Percentiles rank a stretch among this genome's conserved stretches.
Conservation (phyloP, 1,284 basidiomycete genomes). For the Moesziomyces sp. region DNA sequence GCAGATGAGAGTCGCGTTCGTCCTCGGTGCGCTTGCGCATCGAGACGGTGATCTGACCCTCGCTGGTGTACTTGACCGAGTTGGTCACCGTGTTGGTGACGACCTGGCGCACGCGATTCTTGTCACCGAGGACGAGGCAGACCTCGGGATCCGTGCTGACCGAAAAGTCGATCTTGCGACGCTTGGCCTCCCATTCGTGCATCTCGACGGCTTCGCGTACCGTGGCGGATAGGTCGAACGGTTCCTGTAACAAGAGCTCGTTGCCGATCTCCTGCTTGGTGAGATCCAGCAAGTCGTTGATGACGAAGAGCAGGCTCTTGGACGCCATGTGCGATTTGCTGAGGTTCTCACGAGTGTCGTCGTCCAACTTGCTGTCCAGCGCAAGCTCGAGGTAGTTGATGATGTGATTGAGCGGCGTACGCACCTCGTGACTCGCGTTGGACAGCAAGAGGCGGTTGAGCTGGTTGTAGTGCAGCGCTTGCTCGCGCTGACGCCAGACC, state of each 20-base stretch:
- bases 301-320: constrained; percentile 74
- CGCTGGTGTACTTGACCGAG: constrained; percentile 77
- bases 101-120: constrained; percentile 79
- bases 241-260: constrained; percentile 83
- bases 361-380: constrained; percentile 80
- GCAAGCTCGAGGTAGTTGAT: constrained; percentile 83
- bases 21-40: constrained; percentile 70
- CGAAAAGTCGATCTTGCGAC: constrained; percentile 76
- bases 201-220: constrained; percentile 77
- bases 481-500: constrained; percentile 88
- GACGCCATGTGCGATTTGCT: constrained; percentile 83
- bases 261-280: constrained; percentile 83
- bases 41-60: constrained; percentile 76
- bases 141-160: constrained; percentile 73
- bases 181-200: constrained; percentile 76
- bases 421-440: constrained; percentile 89
- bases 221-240: constrained; percentile 78
- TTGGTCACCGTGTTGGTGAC: constrained; percentile 86
- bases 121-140: constrained; percentile 72
- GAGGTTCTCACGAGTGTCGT: constrained; percentile 82
- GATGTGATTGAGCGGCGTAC: constrained; percentile 64
- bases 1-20: constrained; percentile 38
- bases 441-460: constrained; percentile 82
- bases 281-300: constrained; percentile 86
- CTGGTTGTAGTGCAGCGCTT: constrained; percentile 79